Evolutionary conservation across 768 basidiomycete genomes (phyloP), one percentile per base, ranked within the genome.

Genomic region (Trametes cingulata): DNA sequence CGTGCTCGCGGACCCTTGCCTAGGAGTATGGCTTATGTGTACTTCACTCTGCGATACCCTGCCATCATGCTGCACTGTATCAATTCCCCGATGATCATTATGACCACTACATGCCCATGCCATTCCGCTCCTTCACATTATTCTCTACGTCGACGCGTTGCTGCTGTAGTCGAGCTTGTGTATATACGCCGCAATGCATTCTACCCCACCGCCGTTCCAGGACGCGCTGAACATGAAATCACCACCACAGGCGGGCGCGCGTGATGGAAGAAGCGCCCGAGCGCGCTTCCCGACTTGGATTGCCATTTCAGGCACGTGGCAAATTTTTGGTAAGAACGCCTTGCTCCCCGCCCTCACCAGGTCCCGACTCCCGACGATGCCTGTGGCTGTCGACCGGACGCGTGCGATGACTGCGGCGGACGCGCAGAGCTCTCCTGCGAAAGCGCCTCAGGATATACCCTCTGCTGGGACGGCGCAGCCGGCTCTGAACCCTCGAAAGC

Each of bases 381-480:
- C 69, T 62, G 69, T 71, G 48, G 61, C 69, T 56, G 68, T 68
- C 60, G 70, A 71, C 63, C 45, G 65, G 56, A 58, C 64, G 58
- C 66, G 58, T 61, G 63, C 52, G 24, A 66, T 64, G 65, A 64
- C 66, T 60, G 66, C 70, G 65, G 58, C 71, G 60, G 67, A 65
- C 27, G 49, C 50, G 15, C 56, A 62, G 80, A 80, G 78, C 76
- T 77, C 64, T 77, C 79, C 61, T 6, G 24, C 43, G 37, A 63
- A 63, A 42, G 46, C 56, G 61, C 71, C 76, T 36, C 74, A 76
- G 56, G 70, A 77, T 56, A 71, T 71, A 53, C 43, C 64, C 55
- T 13, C 41, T 24, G 15, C 61, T 17, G 56, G 58, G 50, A 62
- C 70, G 46, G 20, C 42, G 14, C 51, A 20, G 13, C 74, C 68